Base-by-base conservation (phyloP, 148 eudicot species). In the Limonium bicolor region DNA sequence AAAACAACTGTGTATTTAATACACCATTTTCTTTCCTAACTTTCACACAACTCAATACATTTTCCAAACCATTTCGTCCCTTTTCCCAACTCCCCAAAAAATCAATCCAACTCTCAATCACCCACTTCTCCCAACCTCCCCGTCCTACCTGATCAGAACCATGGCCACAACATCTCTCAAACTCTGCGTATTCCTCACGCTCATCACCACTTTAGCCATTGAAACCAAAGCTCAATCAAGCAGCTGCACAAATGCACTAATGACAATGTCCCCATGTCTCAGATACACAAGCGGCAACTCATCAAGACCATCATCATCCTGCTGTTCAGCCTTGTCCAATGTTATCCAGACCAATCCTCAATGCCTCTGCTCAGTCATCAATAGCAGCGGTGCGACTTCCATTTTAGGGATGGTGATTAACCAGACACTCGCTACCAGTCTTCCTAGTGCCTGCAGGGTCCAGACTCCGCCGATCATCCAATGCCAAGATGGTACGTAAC, bases 341-440 rank as follows among this genome's bases (percentile, higher is more conserved):
- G 60, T 67, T 5, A 67, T 67, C 5, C 36, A 28, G 48, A 27
- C 45, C 36, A 43, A 64, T 24, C 63, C 67, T 0, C 16, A 67
- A 34, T 67, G 72, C 27, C 51, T 78, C 11, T 78, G 82, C 49
- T 39, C 61, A 43, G 63, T 68, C 21, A 59, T 78, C 7, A 65
- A 51, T 40, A 64, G 68, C 11, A 64, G 66, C 2, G 52, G 30
- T 20, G 48, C 31, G 1, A 31, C 30, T 13, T 53, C 77, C 1
- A 51, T 59, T 0, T 27, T 78, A 15, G 85, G 72, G 7, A 51
- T 67, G 19, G 56, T 5, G 31, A 48, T 61, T 12, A 52, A 52
- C 17, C 56, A 20, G n/a, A 52, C 56, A 9, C 11, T 13, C 0
- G 56, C 56, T 0, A 24, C 40, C 16, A 21, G 13, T 24, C 46